These are phyloP conservation scores for Candida germanica DNA, from an alignment of 805 yeast species.

Conservation along the genomic window DNA sequence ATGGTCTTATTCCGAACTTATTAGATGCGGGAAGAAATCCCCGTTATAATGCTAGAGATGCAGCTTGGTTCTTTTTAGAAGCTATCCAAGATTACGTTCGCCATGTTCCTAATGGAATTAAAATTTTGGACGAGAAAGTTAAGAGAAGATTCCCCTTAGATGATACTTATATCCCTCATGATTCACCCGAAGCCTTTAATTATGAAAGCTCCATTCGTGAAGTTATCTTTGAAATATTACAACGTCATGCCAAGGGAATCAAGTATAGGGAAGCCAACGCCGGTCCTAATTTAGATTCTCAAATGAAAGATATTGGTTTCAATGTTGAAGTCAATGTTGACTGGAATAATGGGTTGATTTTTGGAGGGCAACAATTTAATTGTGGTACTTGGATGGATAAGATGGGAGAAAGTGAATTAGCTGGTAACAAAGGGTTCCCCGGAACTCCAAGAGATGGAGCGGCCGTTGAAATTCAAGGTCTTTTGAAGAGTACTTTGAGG, in stretches of 20 bases:
- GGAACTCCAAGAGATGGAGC: conserved; percentile 99
- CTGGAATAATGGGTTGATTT: conserved; percentile 83
- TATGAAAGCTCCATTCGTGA: conserved; percentile 70
- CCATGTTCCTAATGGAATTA: conserved; percentile 64
- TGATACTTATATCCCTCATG: conserved; percentile 68
- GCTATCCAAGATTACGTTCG: conserved; percentile 79
- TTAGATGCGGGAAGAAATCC: conserved; percentile 93
- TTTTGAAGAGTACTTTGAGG: conserved; percentile 77
- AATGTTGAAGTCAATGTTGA: conserved; percentile 78
- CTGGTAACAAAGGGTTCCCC: conserved; percentile 86
- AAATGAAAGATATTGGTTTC: conserved; percentile 91
- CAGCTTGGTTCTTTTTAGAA: conserved; percentile 92
- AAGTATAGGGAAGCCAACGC: conserved; percentile 93
- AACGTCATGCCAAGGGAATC: conserved; percentile 88
- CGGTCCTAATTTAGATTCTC: conserved; percentile 81
- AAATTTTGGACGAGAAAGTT: conserved; percentile 67
- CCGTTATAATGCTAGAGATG: conserved; percentile 93
- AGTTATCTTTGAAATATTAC: conserved; percentile 73
- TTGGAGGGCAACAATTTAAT: conserved; percentile 88
- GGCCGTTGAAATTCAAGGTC: conserved; percentile 86
- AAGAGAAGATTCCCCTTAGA: conserved; percentile 85
- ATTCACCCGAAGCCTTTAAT: conserved; percentile 73
- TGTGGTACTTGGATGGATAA: conserved; percentile 99
- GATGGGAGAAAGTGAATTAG: conserved; percentile 91
- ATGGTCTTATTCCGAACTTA: conserved; percentile 91